Conservation (phyloP, 225 moss, liverwort and hornwort genomes). For the Bryoerythrophyllum caledonicum region DNA sequence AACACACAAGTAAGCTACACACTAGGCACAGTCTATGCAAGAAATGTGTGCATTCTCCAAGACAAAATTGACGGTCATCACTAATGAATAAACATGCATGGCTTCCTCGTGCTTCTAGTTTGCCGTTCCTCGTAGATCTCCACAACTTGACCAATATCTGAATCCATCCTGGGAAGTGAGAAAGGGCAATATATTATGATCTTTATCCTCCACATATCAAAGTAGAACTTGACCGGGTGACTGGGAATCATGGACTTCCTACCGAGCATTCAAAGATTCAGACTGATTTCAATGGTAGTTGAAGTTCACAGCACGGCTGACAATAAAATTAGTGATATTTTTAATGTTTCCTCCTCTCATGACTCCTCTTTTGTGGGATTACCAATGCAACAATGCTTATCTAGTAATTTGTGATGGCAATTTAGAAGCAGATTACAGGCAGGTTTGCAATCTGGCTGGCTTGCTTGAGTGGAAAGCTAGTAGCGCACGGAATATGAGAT, state of each 20-base stretch:
- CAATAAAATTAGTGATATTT: conserved; percentile 22
- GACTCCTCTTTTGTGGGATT: not conserved
- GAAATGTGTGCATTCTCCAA: conserved; percentile 11
- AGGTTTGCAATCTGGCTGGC: not conserved
- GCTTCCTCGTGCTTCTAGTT: not conserved
- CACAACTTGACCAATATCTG: not conserved
- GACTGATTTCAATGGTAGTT: not conserved
- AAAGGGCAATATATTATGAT: not conserved
- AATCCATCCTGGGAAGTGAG: not conserved
- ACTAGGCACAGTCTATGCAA: conserved; percentile 8
- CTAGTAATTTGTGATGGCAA: not conserved
- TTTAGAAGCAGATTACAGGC: not conserved
- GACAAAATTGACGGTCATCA: conserved; percentile 19
- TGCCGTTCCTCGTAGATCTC: not conserved
- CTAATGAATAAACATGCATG: conserved; percentile 8
- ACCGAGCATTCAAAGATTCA: not conserved
- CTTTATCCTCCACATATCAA: not conserved
- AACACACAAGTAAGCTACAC: not conserved
- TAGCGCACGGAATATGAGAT: too few relatives aligned
- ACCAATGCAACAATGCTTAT: conserved; percentile 11
- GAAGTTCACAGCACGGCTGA: conserved; percentile 14
- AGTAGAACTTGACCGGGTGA: not conserved
- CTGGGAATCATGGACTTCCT: not conserved
- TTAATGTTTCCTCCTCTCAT: not conserved
- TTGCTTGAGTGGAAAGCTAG: not conserved